Conservation (phyloP, 441 rosid genomes). For the Arabidopsis lyrata region DNA sequence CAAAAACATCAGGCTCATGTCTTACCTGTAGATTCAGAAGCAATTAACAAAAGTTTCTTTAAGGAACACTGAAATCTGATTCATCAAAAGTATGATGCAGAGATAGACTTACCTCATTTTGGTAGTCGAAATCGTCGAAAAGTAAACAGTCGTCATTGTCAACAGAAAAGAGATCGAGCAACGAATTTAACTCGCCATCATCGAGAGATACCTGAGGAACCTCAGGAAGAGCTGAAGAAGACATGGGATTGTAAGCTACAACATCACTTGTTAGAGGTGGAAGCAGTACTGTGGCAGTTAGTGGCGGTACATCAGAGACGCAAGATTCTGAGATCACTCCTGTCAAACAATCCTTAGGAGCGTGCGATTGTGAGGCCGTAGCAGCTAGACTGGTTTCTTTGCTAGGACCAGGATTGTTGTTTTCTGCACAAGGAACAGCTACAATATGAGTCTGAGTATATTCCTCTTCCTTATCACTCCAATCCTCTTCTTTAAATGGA, state of each 20-base stretch:
- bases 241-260: conserved; percentile 27
- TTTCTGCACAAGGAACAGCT: conserved; percentile 9
- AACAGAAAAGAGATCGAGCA: conserved; percentile 46
- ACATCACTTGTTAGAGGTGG: conserved; percentile 14
- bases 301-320: conserved; percentile 32
- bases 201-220: conserved; percentile 20
- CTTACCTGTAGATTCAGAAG: conserved; percentile 27
- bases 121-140: conserved; percentile 18
- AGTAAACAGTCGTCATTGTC: conserved; percentile 27
- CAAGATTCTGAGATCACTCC: conserved; percentile 46
- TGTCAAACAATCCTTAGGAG: conserved; percentile 28
- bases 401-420: not conserved
- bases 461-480: conserved; percentile 62
- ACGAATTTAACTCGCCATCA: conserved; percentile 36
- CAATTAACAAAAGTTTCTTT: conserved; percentile 9
- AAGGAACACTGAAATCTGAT: not conserved
- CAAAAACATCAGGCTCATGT: conserved; percentile 13
- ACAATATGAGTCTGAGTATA: conserved; percentile 4
- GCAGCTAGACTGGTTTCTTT: conserved; percentile 32
- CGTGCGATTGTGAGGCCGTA: conserved; percentile 30
- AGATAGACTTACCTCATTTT: conserved; percentile 46
- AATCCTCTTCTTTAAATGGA: conserved; percentile 82
- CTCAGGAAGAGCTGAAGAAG: conserved; percentile 28
- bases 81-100: conserved; percentile 13
- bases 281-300: conserved; percentile 34